Percentiles rank a stretch among this genome's conserved stretches.
Evolutionary conservation across 2,329 filamentous ascomycete genomes (phyloP).

Genomic region (Cucurbitaria berberidis): DNA sequence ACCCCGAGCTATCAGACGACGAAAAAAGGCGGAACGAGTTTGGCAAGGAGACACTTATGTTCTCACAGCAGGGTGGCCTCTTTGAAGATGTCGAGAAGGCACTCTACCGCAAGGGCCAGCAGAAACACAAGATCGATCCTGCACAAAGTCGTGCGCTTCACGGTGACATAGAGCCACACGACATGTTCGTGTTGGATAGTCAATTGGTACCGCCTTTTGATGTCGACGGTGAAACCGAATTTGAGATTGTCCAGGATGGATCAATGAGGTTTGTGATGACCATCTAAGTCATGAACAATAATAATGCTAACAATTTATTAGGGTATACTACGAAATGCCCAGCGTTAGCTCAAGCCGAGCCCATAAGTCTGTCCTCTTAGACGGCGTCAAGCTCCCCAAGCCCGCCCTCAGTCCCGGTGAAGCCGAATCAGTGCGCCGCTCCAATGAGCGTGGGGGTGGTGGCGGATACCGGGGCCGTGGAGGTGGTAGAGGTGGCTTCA

Average conservation of each 20-base stretch:
- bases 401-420: conserved; percentile 71
- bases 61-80: conserved; percentile 83
- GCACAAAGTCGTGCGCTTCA: conserved; percentile 77
- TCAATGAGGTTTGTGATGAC: conserved; percentile 72
- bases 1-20: conserved; percentile 76
- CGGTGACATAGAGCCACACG: conserved; percentile 81
- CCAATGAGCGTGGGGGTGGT: conserved; percentile 64
- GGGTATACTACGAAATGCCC: conserved; percentile 86
- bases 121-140: conserved; percentile 74
- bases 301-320: conserved; percentile 47
- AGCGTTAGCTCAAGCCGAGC: conserved; percentile 62
- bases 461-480: conserved; percentile 29
- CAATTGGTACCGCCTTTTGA: conserved; percentile 79
- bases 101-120: conserved; percentile 82
- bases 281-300: conserved; percentile 22
- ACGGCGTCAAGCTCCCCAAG: conserved; percentile 75
- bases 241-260: conserved; percentile 59
- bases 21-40: conserved; percentile 79
- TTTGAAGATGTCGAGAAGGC: conserved; percentile 84
- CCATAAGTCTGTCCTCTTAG: conserved; percentile 94
- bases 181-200: conserved; percentile 83
- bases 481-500: conserved; percentile 42
- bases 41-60: conserved; percentile 80
- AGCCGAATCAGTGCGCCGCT: conserved; percentile 70
- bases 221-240: conserved; percentile 54